These are phyloP conservation scores for Annulohypoxylon nitens DNA, from an alignment of 495 filamentous ascomycete species.

Conservation along the genomic window DNA sequence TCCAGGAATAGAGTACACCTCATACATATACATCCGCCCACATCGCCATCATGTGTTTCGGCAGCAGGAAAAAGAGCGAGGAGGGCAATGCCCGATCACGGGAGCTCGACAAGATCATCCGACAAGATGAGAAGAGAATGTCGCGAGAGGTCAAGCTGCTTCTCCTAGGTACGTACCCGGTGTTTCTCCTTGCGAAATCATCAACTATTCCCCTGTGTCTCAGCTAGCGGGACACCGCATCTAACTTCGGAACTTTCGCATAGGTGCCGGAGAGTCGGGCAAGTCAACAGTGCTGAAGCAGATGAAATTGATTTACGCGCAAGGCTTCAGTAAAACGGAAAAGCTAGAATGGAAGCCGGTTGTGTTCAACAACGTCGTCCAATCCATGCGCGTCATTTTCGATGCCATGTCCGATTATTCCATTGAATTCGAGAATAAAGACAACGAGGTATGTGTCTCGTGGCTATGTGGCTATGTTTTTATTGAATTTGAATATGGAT, in stretches of 20 bases:
- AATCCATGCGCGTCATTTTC: constrained; percentile 88
- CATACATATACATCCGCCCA: constrained; percentile 8
- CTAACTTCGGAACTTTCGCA: constrained; percentile 42
- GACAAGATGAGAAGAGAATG: constrained; percentile 84
- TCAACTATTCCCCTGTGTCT: constrained; percentile 31
- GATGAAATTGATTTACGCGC: constrained; percentile 97
- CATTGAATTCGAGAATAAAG: constrained; percentile 79
- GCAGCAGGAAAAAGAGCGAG: constrained; percentile 65
- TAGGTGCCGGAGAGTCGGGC: constrained; percentile 96
- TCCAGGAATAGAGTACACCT: neutral
- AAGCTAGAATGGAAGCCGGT: constrained; percentile 93
- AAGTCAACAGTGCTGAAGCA: constrained; percentile 99
- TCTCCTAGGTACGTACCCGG: constrained; percentile 74
- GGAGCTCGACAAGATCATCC: constrained; percentile 82
- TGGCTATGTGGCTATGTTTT: neutral
- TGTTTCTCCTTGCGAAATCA: constrained; percentile 25
- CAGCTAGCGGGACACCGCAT: constrained; percentile 42
- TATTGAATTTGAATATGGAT: constrained; percentile 29
- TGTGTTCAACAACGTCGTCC: constrained; percentile 92
- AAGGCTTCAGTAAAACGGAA: constrained; percentile 91
- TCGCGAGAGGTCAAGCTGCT: constrained; percentile 85
- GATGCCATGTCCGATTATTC: constrained; percentile 93
- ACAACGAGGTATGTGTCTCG: constrained; percentile 77
- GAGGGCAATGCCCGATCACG: constrained; percentile 64
- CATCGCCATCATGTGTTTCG: constrained; percentile 73